Percentiles rank a stretch among this genome's conserved stretches.
phyloP scores from a whole-genome alignment of 1,284 basidiomycete species.

The Ceratobasidium sp. region DNA sequence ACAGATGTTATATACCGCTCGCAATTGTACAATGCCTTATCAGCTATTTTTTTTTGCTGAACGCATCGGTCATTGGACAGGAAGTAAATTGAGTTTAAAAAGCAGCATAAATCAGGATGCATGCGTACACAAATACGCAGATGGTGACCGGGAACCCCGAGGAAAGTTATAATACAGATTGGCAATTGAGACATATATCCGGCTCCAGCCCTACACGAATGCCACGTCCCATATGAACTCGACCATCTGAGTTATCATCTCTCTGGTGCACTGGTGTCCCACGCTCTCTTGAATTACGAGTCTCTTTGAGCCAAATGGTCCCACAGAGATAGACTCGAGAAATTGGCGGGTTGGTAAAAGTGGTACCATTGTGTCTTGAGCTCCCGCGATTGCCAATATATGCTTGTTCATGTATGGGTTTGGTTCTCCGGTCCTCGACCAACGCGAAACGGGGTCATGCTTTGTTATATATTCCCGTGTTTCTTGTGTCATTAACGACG shows the following conservation, averaged over 20 bases:
- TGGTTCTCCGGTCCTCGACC: neutral
- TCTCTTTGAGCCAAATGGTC: conserved; percentile 15
- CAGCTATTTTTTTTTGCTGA: too few relatives aligned
- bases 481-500: conserved; percentile 3
- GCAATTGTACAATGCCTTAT: too few relatives aligned
- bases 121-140: neutral
- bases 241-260: conserved; percentile 23
- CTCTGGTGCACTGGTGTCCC: conserved; percentile 25
- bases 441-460: conserved; percentile 22
- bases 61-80: too few relatives aligned
- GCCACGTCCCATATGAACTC: conserved; percentile 15
- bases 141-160: neutral
- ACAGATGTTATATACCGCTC: too few relatives aligned
- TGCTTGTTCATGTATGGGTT: conserved; percentile 17
- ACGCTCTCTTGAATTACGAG: conserved; percentile 25
- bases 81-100: too few relatives aligned
- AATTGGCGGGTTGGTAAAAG: conserved; percentile 16
- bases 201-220: neutral
- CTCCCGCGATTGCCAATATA: conserved; percentile 13
- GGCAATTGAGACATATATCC: neutral
- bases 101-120: too few relatives aligned
- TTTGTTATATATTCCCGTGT: conserved; percentile 9
- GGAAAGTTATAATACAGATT: neutral
- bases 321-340: conserved; percentile 19
- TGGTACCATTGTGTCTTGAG: conserved; percentile 19